phyloP scores from a whole-genome alignment of 2,329 filamentous ascomycete genomes.

The Dichotomopilus funicola region DNA sequence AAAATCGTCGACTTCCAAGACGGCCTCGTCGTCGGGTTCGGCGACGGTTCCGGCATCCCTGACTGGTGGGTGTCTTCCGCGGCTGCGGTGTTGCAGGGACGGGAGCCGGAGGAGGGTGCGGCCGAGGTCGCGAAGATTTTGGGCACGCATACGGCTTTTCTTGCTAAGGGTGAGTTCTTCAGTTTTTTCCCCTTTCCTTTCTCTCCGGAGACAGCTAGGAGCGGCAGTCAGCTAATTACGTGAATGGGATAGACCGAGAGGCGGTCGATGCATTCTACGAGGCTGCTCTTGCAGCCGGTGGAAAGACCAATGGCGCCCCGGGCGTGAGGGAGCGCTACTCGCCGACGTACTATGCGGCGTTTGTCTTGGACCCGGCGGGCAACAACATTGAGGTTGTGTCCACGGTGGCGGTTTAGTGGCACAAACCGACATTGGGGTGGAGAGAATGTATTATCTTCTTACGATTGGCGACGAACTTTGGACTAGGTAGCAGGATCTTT shows the following conservation, averaged over 20 bases:
- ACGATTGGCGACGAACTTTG: neutral
- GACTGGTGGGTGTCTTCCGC: slow-evolving; percentile 28
- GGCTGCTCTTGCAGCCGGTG: slow-evolving; percentile 38
- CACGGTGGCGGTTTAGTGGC: neutral
- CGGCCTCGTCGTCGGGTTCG: slow-evolving; percentile 26
- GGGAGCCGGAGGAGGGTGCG: neutral
- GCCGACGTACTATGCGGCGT: slow-evolving; percentile 44
- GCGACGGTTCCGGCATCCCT: slow-evolving; percentile 18
- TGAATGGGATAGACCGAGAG: slow-evolving; percentile 29
- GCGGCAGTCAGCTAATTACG: neutral
- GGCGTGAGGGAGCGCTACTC: slow-evolving; percentile 39
- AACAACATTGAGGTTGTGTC: slow-evolving; percentile 43
- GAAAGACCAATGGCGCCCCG: slow-evolving; percentile 42
- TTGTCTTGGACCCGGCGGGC: slow-evolving; percentile 43
- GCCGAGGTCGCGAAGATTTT: slow-evolving; percentile 11
- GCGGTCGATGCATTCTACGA: slow-evolving; percentile 41
- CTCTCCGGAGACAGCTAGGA: neutral
- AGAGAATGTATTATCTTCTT: no score
- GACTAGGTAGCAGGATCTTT: neutral
- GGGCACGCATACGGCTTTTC: slow-evolving; percentile 29
- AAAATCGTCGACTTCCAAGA: slow-evolving; percentile 26
- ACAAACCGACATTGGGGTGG: no score
- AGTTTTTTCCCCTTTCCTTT: neutral
- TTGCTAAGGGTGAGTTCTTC: slow-evolving; percentile 25
- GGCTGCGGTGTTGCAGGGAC: neutral